These are phyloP conservation scores for Boletus sp. DNA, from an alignment of 768 basidiomycete species.

Conservation along the genomic window DNA sequence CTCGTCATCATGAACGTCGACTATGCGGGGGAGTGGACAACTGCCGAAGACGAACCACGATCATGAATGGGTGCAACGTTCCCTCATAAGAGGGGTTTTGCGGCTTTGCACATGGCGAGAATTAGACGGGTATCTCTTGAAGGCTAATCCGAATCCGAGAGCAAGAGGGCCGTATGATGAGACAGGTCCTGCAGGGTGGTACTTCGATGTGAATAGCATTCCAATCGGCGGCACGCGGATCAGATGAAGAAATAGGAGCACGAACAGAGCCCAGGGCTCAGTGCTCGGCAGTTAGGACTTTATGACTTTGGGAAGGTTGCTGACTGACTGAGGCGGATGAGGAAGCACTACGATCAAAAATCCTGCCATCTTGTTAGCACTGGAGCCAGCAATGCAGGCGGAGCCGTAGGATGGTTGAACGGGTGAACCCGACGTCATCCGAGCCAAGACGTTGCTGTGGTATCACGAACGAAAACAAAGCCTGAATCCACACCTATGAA, in stretches of 20 bases:
- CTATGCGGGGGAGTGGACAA: conserved; percentile 9
- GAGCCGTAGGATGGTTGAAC: background rate
- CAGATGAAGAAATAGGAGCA: conserved; percentile 16
- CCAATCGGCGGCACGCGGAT: conserved; percentile 13
- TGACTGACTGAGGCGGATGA: background rate
- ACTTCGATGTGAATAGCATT: conserved; percentile 1
- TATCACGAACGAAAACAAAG: no score
- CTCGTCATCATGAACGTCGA: conserved; percentile 18
- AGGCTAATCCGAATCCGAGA: background rate
- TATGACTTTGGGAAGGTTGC: background rate
- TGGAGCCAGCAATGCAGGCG: background rate
- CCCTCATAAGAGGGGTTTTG: background rate
- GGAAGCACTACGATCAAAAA: background rate
- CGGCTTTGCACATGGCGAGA: background rate
- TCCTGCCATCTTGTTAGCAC: background rate
- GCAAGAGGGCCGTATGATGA: background rate
- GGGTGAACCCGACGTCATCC: no score
- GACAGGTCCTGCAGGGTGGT: conserved; percentile 4
- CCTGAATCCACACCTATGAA: no score
- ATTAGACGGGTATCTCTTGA: background rate
- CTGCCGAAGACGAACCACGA: background rate
- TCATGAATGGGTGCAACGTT: background rate
- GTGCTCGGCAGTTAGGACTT: background rate
- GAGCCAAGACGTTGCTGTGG: no score
- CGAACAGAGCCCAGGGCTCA: conserved; percentile 10